Base-by-base conservation (phyloP, 179 eudicot species). In the Silene coronaria region DNA sequence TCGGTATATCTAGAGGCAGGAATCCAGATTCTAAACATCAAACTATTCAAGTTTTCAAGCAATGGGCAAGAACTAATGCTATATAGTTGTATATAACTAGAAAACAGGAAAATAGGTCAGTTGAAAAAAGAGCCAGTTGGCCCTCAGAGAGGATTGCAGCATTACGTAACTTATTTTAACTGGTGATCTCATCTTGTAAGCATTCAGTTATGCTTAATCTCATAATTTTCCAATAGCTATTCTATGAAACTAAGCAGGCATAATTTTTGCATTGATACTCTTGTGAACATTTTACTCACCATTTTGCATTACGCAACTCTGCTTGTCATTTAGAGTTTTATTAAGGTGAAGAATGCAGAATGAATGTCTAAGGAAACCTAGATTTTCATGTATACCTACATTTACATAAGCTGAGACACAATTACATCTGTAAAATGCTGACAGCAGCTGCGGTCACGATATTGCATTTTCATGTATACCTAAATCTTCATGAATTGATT, bases 401-500 rank as follows among this genome's bases (percentile, higher is more conserved):
- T 68, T 45, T 23, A 8, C 22, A 73, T 62, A 69, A 69, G 72
- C 32, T 63, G 67, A 64, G 67, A 75, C 8, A 14, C 14, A 65
- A 62, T 30, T 22, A 34, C 30, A 30, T 27, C 12, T 30, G 11
- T 5, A 70, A 10, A 26, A 51, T 28, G 11, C 60, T 30, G 26
- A 23, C 42, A 28, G 10, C 75, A 69, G 46, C 32, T 42, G 13
- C 27, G 34, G 45, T 0, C 45, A 38, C 9, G 2, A 12, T 38
- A 38, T 38, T 38, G 45, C n/a, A n/a, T n/a, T n/a, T n/a, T n/a
- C n/a, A n/a, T n/a, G n/a, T n/a, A n/a, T n/a, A n/a, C n/a, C n/a
- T n/a, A n/a, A n/a, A n/a, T n/a, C n/a, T n/a, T n/a, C n/a, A n/a
- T n/a, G n/a, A n/a, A n/a, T n/a, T n/a, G n/a, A n/a, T n/a, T n/a